phyloP scores from a whole-genome alignment of 2,329 filamentous ascomycete species.

The Xylaria sp. region DNA sequence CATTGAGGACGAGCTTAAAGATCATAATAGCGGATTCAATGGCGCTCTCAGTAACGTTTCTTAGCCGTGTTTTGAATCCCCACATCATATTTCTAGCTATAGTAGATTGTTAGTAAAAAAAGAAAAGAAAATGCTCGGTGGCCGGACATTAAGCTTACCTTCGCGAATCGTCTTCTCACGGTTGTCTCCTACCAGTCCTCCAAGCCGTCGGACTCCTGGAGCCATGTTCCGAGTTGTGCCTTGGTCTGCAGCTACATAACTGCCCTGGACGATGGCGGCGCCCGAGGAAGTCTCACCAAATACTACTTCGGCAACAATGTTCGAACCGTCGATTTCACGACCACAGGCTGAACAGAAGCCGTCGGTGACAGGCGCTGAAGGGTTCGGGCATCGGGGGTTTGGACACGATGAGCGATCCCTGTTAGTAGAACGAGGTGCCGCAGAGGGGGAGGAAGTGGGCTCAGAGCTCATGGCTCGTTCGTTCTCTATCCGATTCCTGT shows the following conservation, averaged over 20 bases:
- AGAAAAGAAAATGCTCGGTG: background rate
- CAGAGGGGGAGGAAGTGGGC: slow-evolving; percentile 37
- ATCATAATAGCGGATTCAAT: slow-evolving; percentile 75
- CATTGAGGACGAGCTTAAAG: slow-evolving; percentile 78
- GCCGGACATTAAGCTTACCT: slow-evolving; percentile 38
- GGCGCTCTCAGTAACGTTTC: slow-evolving; percentile 68
- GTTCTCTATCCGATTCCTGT: slow-evolving; percentile 45
- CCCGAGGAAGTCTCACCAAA: slow-evolving; percentile 90
- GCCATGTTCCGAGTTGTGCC: slow-evolving; percentile 77
- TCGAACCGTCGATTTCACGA: slow-evolving; percentile 83
- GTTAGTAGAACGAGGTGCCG: slow-evolving; percentile 38
- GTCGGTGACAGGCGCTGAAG: slow-evolving; percentile 65
- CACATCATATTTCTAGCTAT: slow-evolving; percentile 67
- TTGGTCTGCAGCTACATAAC: slow-evolving; percentile 86
- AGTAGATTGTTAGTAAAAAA: slow-evolving; percentile 15
- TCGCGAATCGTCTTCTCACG: slow-evolving; percentile 70
- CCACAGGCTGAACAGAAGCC: slow-evolving; percentile 86
- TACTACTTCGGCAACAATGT: slow-evolving; percentile 90
- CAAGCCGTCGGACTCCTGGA: slow-evolving; percentile 69
- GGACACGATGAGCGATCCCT: slow-evolving; percentile 57
- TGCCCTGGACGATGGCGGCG: slow-evolving; percentile 90
- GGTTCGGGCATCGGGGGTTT: slow-evolving; percentile 69
- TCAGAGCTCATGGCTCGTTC: slow-evolving; percentile 43
- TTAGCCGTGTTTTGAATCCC: slow-evolving; percentile 69
- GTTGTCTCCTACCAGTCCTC: slow-evolving; percentile 64